Base-by-base conservation (phyloP, 164 flowering plant species). In the Amborella trichopoda region DNA sequence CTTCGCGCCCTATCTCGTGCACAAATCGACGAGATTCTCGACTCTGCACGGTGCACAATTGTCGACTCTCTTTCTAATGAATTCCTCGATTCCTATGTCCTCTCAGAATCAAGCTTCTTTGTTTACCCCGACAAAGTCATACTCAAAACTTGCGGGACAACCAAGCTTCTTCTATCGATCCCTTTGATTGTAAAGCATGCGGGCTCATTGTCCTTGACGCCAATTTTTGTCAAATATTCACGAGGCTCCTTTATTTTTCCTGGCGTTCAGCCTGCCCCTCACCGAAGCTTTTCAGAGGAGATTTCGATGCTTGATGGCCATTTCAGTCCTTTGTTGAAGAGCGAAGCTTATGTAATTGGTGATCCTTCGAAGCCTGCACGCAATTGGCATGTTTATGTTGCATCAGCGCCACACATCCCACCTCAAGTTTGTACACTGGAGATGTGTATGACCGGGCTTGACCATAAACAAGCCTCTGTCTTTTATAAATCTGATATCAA, bases 21-120 rank as follows among this genome's bases (percentile, higher is more conserved):
- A 12, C 81, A 83, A 56, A 39, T 87, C 63, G 83, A 81, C 59
- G 86, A 77, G 59, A 72, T 87, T 13, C 69, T 87, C 14, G 54
- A 41, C 4, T 78, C 83, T 4, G 96, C 91, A 34, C 80, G 73
- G 49, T 87, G 96, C 82, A 81, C 88, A 2, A 79, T 87, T 34
- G 96, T 87, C 40, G 54, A 71, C 6, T 74, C 85, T 1, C 61
- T 75, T 19, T 71, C 87, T 8, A 83, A 83, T 46, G 68, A 63
- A 8, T 44, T 64, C 25, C 58, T 87, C 1, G 96, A 87, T 44
- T 83, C 96, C 2, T 87, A 83, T 48, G 88, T 87, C 44, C 77
- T 83, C n/a, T 86, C 95, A 1, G 95, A 86, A 56, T 86, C 95
- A 0, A 85, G 95, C 75, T 76, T 85, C 50, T 83, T 87, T 65